Evolutionary conservation across 805 yeast genomes (phyloP).

Genomic region (Lipomyces kockii): DNA sequence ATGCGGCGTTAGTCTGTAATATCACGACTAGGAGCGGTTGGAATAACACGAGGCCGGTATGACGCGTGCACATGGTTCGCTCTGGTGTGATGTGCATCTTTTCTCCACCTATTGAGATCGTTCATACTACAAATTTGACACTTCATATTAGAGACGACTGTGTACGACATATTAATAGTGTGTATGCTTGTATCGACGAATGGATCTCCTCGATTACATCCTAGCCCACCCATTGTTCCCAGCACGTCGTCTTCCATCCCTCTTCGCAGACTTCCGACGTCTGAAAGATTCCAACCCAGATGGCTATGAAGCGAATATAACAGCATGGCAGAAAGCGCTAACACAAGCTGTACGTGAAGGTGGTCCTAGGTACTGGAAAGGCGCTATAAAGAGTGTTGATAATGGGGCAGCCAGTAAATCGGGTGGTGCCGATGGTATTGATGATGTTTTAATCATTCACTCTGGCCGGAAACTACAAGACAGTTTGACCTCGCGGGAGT

Average conservation of each 20-base stretch:
- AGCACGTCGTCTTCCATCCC: slow-evolving; percentile 51
- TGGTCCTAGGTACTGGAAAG: not conserved
- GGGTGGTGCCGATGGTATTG: not conserved
- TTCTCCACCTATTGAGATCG: not conserved
- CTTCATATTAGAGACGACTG: not conserved
- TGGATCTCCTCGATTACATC: slow-evolving; percentile 21
- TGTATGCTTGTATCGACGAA: not conserved
- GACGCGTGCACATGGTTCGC: too few relatives aligned
- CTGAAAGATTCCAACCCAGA: slow-evolving; percentile 52
- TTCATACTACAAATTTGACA: not conserved
- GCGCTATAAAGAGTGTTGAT: not conserved
- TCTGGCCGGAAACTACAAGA: slow-evolving; percentile 20
- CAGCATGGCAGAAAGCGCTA: slow-evolving; percentile 53
- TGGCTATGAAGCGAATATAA: slow-evolving; percentile 56
- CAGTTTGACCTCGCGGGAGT: slow-evolving; percentile 10
- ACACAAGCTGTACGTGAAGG: slow-evolving; percentile 39
- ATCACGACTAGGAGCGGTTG: too few relatives aligned
- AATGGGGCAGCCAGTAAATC: not conserved
- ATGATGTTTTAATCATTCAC: slow-evolving; percentile 22
- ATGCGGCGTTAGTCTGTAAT: not conserved
- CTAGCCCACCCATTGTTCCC: slow-evolving; percentile 46
- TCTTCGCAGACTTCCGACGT: slow-evolving; percentile 55
- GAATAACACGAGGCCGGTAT: too few relatives aligned
- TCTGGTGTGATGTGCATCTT: not conserved
- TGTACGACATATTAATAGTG: not conserved